Evolutionary conservation across 2,329 filamentous ascomycete species (phyloP), one percentile per base, ranked within the genome.

Genomic region (Colletotrichum filicis): DNA sequence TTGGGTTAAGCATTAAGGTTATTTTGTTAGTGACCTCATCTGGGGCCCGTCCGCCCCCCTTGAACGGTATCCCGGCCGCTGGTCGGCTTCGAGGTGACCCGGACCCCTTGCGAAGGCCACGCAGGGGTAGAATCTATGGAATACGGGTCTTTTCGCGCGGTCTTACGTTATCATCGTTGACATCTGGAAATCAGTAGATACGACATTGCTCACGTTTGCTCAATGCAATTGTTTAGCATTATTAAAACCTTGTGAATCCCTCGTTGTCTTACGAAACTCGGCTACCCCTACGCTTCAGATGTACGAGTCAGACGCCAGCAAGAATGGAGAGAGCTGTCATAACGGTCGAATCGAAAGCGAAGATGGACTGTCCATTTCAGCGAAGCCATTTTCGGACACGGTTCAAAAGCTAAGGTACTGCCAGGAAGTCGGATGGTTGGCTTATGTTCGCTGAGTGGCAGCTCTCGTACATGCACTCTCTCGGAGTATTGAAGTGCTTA

Each of bases 1-100:
- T 72, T 55, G 59, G 42, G 42, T 72, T 72, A 69, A 69, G 69
- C 69, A 72, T 72, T 72, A 72, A 72, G 69, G 69, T 72, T 72
- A 64, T 64, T 72, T 69, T 42, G 59, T 59, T 66, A 69, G 66
- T 69, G 59, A 69, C 66, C 59, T 69, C 59, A 72, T 60, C 46
- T 60, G 46, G 37, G 68, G 35, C 32, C 58, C 52, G 32, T 59
- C 42, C 24, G 26, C 52, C 65, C 52, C 37, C 49, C 58, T 26
- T 37, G 37, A 14, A 37, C 28, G 9, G 37, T 42, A n/a, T 35
- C 32, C 56, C 49, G 46, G 63, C 68, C 49, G 67, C 53, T 14
- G 59, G 59, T 60, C 69, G 69, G 69, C 30, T 64, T 55, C 3
- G 24, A 35, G n/a, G 42, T 35, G 32, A 64, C 53, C 69, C 66